Evolutionary conservation across 2,329 filamentous ascomycete species (phyloP).

Genomic region (Biscogniauxia marginata): DNA sequence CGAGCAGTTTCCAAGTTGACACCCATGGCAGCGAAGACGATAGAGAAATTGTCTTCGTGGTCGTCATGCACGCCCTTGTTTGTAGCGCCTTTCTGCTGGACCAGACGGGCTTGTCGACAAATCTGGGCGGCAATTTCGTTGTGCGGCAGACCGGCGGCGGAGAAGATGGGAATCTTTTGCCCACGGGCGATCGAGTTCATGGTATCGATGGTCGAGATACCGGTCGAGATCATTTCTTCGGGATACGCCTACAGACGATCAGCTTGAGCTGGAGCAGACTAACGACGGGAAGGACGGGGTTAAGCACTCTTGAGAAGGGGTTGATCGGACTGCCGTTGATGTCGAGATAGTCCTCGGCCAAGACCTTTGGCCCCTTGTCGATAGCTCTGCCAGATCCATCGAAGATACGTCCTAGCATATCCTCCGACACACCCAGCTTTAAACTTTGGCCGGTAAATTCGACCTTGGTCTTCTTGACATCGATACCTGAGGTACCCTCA

Average conservation of each 20-base stretch:
- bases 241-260: conserved; percentile 73
- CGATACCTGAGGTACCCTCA: conserved; percentile 93
- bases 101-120: conserved; percentile 92
- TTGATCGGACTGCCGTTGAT: conserved; percentile 99
- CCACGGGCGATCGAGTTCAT: conserved; percentile 98
- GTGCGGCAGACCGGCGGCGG: conserved; percentile 93
- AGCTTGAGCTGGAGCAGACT: conserved; percentile 17
- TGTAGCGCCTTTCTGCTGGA: conserved; percentile 71
- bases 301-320: conserved; percentile 85
- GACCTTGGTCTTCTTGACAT: conserved; percentile 99
- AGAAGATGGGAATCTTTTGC: conserved; percentile 99
- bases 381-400: conserved; percentile 97
- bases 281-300: not conserved
- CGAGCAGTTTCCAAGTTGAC: conserved; percentile 98
- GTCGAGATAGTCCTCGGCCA: conserved; percentile 96
- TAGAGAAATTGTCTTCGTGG: conserved; percentile 99
- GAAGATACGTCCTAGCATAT: conserved; percentile 99
- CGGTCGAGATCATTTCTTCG: conserved; percentile 99
- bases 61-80: conserved; percentile 96
- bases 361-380: conserved; percentile 97
- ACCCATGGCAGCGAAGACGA: conserved; percentile 99
- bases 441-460: conserved; percentile 96
- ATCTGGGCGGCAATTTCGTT: conserved; percentile 99
- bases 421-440: conserved; percentile 98
- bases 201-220: conserved; percentile 98